Base-by-base conservation (phyloP, 2,329 filamentous ascomycete genomes). In the Fusarium brachygibbosum region DNA sequence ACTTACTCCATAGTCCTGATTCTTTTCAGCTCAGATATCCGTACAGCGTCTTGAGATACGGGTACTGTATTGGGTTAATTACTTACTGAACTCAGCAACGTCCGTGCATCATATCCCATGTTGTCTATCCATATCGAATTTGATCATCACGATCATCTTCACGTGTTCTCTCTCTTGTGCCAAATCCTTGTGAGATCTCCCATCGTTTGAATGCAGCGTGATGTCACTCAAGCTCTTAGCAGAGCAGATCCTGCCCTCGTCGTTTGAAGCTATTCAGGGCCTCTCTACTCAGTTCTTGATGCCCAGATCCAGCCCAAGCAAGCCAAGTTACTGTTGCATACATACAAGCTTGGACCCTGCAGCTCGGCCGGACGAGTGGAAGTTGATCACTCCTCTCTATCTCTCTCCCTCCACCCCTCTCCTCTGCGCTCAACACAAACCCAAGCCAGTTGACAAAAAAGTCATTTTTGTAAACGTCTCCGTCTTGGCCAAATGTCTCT, bases 141-240 rank as follows among this genome's bases (percentile, higher is more conserved):
- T 19, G 16, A 53, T 58, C 34, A 34, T 42, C 48, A 32, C 51
- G 54, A 63, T 64, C 50, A 63, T 64, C 45, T 62, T 40, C 25
- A 58, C 44, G 53, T 25, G 29, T 44, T 31, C 12, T 41, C 17
- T 17, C 16, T 42, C n/a, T n/a, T n/a, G n/a, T 19, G 28, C 11
- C 31, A 17, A 50, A 13, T 50, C 51, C 70, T 54, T 59, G 57
- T 48, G 29, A 48, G 51, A 63, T 69, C 58, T 62, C 55, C 46
- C 49, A 70, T 63, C 59, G 49, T 62, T 60, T 54, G 61, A 65
- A 64, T 31, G 37, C 17, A 35, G 16, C 31, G 64, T 70, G 57
- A 73, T 69, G 57, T 69, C 68, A 73, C 42, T 19, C 48, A 51
- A 64, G 58, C 70, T 58, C 57, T 59, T 42, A 16, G 6, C 17